Percentiles rank a stretch among this genome's conserved stretches.
Conservation (phyloP, 108 stramenopile species). For the Skeletonema costatum region DNA sequence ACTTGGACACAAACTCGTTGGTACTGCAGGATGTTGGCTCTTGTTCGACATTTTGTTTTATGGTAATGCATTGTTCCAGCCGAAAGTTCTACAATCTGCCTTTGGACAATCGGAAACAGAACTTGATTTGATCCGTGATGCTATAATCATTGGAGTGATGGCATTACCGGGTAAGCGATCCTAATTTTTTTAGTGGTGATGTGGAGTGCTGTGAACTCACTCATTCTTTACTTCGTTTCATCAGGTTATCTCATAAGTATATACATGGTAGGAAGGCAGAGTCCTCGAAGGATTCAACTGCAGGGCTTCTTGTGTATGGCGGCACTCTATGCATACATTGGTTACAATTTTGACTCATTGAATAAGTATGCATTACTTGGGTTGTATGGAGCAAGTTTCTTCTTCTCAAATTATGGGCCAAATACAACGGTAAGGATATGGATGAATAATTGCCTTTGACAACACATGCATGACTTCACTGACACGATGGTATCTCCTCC, state of each 20-base stretch:
- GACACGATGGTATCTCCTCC: neutral
- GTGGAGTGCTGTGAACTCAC: no score
- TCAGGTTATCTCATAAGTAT: constrained; percentile 76
- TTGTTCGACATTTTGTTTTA: constrained; percentile 90
- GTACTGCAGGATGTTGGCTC: constrained; percentile 86
- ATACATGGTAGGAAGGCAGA: constrained; percentile 67
- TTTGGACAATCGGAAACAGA: constrained; percentile 67
- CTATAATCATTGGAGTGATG: constrained; percentile 43
- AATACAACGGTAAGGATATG: constrained; percentile 72
- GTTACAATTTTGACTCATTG: constrained; percentile 59
- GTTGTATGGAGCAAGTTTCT: constrained; percentile 84
- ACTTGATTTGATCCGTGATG: constrained; percentile 39
- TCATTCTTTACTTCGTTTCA: no score
- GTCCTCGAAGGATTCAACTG: constrained; percentile 79
- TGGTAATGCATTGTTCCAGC: constrained; percentile 89
- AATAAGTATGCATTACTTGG: constrained; percentile 48
- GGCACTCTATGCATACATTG: constrained; percentile 73
- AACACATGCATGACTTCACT: neutral
- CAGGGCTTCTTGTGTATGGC: constrained; percentile 86
- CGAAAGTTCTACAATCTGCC: constrained; percentile 79
- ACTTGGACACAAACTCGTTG: constrained; percentile 66
- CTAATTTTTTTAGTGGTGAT: no score
- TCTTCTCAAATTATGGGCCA: constrained; percentile 90
- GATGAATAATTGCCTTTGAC: neutral
- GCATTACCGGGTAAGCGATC: constrained; percentile 43